Evolutionary conservation across 805 yeast genomes (phyloP).

Genomic region (Candida orba): DNA sequence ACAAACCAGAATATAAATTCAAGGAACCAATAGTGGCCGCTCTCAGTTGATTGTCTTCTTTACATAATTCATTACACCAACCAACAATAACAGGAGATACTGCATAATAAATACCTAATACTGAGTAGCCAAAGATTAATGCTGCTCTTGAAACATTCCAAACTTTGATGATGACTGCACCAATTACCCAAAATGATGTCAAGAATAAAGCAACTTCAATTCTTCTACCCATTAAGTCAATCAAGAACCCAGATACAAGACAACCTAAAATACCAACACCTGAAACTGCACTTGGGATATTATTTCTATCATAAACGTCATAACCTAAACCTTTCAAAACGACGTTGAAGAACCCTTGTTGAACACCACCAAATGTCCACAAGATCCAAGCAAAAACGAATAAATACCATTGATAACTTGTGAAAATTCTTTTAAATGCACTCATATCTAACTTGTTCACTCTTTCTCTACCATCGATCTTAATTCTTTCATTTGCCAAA

Average conservation of each 20-base stretch:
- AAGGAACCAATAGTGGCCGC: slow-evolving; percentile 19
- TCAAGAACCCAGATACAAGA: slow-evolving; percentile 12
- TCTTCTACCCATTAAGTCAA: slow-evolving; percentile 17
- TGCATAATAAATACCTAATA: slow-evolving; percentile 14
- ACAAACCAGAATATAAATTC: slow-evolving; percentile 14
- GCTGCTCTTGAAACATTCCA: slow-evolving; percentile 15
- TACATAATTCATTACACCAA: slow-evolving; percentile 21
- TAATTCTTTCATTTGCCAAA: slow-evolving; percentile 8
- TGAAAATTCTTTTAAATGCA: slow-evolving; percentile 14
- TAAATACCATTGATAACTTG: slow-evolving; percentile 17
- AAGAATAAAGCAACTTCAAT: slow-evolving; percentile 10
- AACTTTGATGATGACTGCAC: slow-evolving; percentile 10
- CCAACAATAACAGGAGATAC: slow-evolving; percentile 15
- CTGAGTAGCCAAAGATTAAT: slow-evolving; percentile 13
- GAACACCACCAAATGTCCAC: slow-evolving; percentile 10
- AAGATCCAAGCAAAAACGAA: slow-evolving; percentile 13
- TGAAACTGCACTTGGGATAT: slow-evolving; percentile 14
- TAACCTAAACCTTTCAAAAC: slow-evolving; percentile 18
- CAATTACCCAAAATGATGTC: slow-evolving; percentile 10
- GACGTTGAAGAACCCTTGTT: slow-evolving; percentile 11
- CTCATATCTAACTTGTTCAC: slow-evolving; percentile 10
- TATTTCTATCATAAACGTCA: slow-evolving; percentile 18
- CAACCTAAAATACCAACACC: slow-evolving; percentile 17
- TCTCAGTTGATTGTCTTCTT: slow-evolving; percentile 21
- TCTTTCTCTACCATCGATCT: slow-evolving; percentile 13